These are phyloP conservation scores for Cryomyces minteri DNA, from an alignment of 495 filamentous ascomycete species.

Conservation along the genomic window DNA sequence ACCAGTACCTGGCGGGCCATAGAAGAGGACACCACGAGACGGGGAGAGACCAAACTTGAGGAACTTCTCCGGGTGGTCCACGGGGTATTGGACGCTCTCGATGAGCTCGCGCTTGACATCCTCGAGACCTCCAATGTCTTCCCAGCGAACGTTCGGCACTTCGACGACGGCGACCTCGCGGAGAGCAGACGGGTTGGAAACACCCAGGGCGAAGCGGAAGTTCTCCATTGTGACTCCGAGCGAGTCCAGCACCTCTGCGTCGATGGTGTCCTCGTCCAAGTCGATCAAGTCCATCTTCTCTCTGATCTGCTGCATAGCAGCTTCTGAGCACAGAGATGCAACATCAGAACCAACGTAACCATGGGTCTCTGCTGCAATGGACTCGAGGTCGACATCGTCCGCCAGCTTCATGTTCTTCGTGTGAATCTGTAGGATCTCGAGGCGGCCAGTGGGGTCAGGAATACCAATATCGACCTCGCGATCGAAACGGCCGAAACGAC, in stretches of 20 bases:
- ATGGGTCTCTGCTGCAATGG: constrained; percentile 94
- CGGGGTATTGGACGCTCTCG: constrained; percentile 96
- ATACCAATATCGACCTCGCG: constrained; percentile 98
- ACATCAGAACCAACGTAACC: constrained; percentile 98
- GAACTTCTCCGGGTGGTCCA: constrained; percentile 99
- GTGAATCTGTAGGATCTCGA: constrained; percentile 97
- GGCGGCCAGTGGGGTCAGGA: constrained; percentile 92
- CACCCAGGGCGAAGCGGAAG: constrained; percentile 95
- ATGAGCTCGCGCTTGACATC: constrained; percentile 98
- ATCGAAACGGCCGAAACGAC: constrained; percentile 95
- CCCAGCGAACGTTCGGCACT: constrained; percentile 97
- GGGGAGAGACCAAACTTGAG: constrained; percentile 99
- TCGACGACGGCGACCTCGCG: constrained; percentile 98
- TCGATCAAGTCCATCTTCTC: constrained; percentile 99
- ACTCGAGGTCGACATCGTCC: constrained; percentile 91
- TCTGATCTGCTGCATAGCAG: constrained; percentile 99
- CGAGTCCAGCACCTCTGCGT: constrained; percentile 94
- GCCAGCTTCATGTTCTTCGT: constrained; percentile 99
- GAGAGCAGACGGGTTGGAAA: constrained; percentile 95
- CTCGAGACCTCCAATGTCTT: constrained; percentile 97
- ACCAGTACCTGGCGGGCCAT: constrained; percentile 97
- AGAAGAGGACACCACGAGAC: constrained; percentile 96
- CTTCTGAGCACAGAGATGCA: constrained; percentile 96
- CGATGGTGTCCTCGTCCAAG: constrained; percentile 96
- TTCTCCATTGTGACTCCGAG: constrained; percentile 99